Evolutionary conservation across 345 rosid species (phyloP).

Genomic region (Acer yangbiense): DNA sequence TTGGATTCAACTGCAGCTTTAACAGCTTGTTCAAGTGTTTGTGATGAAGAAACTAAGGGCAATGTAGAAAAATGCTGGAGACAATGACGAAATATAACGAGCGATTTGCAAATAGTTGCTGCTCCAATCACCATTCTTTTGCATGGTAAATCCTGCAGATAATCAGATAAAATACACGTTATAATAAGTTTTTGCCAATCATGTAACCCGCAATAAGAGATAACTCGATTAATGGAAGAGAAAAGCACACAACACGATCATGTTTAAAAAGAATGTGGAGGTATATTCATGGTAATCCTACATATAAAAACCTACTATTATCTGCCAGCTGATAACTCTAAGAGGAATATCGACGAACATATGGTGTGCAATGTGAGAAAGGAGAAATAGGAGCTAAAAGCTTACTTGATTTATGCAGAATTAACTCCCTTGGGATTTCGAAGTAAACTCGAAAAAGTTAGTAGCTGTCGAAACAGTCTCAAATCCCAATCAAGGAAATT

Average conservation of each 20-base stretch:
- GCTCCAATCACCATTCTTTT: constrained; percentile 30
- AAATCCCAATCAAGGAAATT: no score
- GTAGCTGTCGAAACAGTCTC: no score
- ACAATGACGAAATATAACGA: constrained; percentile 19
- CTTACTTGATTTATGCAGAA: no score
- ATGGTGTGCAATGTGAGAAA: neutral
- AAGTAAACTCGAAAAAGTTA: no score
- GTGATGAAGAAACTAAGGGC: constrained; percentile 40
- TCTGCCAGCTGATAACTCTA: neutral
- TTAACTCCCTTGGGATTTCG: no score
- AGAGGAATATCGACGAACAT: constrained; percentile 24
- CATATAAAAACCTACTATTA: no score
- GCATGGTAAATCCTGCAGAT: neutral
- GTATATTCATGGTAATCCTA: neutral
- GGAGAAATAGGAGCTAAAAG: no score
- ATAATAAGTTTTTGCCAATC: neutral
- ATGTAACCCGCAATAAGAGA: neutral
- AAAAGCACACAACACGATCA: no score
- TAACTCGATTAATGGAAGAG: no score
- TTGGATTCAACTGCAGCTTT: constrained; percentile 59
- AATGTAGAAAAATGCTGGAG: constrained; percentile 16
- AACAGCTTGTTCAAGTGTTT: constrained; percentile 49
- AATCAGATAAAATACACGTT: neutral
- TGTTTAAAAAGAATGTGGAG: no score
- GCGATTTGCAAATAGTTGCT: constrained; percentile 21